phyloP scores from a whole-genome alignment of 2,329 filamentous ascomycete genomes.

The Plenodomus lindquistii region DNA sequence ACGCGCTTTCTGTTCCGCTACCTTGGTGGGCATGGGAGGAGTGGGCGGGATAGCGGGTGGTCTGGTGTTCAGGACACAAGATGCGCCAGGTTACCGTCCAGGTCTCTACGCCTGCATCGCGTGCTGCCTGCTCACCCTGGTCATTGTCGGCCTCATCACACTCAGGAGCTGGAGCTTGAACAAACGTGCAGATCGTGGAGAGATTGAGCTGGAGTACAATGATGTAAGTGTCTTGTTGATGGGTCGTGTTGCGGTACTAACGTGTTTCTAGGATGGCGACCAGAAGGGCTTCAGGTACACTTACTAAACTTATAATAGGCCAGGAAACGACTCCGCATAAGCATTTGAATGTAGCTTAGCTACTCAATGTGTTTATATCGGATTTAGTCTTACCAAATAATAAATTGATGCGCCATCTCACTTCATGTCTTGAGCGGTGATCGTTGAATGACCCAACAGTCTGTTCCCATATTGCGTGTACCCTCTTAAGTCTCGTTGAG shows the following conservation, averaged over 20 bases:
- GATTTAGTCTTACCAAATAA: background rate
- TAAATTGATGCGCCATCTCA: background rate
- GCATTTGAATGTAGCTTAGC: no score
- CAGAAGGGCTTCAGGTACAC: slow-evolving; percentile 44
- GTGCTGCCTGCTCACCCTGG: slow-evolving; percentile 41
- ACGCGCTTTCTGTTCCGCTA: slow-evolving; percentile 76
- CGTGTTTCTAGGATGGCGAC: slow-evolving; percentile 25
- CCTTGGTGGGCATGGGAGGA: slow-evolving; percentile 74
- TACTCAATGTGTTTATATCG: background rate
- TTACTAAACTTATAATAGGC: slow-evolving; percentile 7
- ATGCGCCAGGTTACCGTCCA: slow-evolving; percentile 41
- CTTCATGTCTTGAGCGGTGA: background rate
- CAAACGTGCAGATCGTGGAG: slow-evolving; percentile 45
- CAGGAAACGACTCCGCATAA: background rate
- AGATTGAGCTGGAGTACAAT: slow-evolving; percentile 46
- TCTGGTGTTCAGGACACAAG: slow-evolving; percentile 65
- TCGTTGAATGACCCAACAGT: background rate
- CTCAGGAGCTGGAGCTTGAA: slow-evolving; percentile 43
- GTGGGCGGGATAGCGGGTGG: slow-evolving; percentile 78
- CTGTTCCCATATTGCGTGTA: background rate
- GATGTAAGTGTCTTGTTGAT: slow-evolving; percentile 30
- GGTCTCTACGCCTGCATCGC: slow-evolving; percentile 47
- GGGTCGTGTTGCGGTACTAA: slow-evolving; percentile 11
- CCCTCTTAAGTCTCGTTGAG: background rate
- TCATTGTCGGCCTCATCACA: slow-evolving; percentile 38